Percentiles rank a stretch among this genome's conserved stretches.
phyloP scores from a whole-genome alignment of 768 basidiomycete species.

The Suillus subaureus region DNA sequence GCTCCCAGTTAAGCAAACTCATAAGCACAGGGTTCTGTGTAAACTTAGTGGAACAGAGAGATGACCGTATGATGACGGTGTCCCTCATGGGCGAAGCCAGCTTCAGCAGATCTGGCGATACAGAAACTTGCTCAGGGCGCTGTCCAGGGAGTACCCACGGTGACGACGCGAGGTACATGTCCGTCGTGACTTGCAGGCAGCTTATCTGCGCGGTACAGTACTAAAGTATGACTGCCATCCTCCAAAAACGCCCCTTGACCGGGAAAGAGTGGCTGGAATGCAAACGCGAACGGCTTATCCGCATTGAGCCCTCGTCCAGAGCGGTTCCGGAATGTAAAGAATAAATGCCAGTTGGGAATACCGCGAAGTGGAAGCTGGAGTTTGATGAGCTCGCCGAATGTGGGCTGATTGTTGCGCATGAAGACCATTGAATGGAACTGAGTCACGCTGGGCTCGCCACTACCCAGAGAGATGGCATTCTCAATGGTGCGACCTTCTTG shows the following conservation, averaged over 20 bases:
- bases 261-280: slow-evolving; percentile 85
- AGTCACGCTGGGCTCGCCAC: slow-evolving; percentile 79
- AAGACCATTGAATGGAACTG: slow-evolving; percentile 93
- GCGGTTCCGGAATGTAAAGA: slow-evolving; percentile 90
- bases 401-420: slow-evolving; percentile 83
- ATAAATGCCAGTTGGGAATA: slow-evolving; percentile 83
- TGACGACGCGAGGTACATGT: slow-evolving; percentile 73
- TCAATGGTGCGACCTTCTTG: slow-evolving; percentile 69
- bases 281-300: slow-evolving; percentile 90
- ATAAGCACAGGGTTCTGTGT: slow-evolving; percentile 90
- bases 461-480: slow-evolving; percentile 76
- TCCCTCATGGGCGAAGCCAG: slow-evolving; percentile 75
- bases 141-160: slow-evolving; percentile 59
- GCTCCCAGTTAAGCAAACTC: slow-evolving; percentile 81
- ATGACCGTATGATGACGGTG: slow-evolving; percentile 79
- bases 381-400: slow-evolving; percentile 93
- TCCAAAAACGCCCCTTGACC: slow-evolving; percentile 78
- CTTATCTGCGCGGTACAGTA: slow-evolving; percentile 85
- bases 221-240: slow-evolving; percentile 84
- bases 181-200: slow-evolving; percentile 59
- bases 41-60: slow-evolving; percentile 88
- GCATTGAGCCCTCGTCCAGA: slow-evolving; percentile 46
- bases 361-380: slow-evolving; percentile 70
- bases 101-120: slow-evolving; percentile 64
- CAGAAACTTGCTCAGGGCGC: slow-evolving; percentile 56